Base-by-base conservation (phyloP, 2,329 filamentous ascomycete species). In the Mycosphaerella sp. region DNA sequence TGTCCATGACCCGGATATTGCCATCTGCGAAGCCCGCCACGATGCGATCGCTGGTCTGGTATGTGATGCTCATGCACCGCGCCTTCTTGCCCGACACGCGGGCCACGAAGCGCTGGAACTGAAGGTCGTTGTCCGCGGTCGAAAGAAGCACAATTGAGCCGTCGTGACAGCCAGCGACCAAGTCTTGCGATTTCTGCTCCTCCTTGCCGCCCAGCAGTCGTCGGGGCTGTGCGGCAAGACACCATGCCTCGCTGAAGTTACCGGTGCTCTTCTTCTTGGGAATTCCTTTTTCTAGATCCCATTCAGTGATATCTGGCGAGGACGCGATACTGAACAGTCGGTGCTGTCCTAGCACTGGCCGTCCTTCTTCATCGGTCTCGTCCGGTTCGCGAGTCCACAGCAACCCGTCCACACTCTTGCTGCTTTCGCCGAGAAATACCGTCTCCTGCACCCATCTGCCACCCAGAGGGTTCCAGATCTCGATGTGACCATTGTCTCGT, bases 171-270 rank as follows among this genome's bases (percentile, higher is more conserved):
- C 93, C 93, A 50, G 84, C 87, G 10, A 95, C 86, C 40, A 98
- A 78, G 67, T 88, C 86, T 70, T 74, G 75, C 48, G 69, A 67
- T 36, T 56, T 53, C 9, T 58, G 46, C 55, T 65, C 63, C 31
- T 64, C 63, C 5, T 63, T 49, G 4, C 50, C 46, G 12, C 45
- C 59, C 1, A 50, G 51, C 62, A 62, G 42, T 69, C 72, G 74
- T 60, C 77, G 76, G 2, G 92, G 93, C 72, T 96, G 92, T 11
- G 86, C 87, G 55, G 88, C 89, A 65, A 98, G 81, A 73, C 92
- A 97, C 93, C 93, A 98, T 58, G 97, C 92, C 67, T 96, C 91
- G 61, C 90, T 91, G 71, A 95, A 89, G 71, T 95, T 95, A 44
- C 92, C 93, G 65, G 87, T 90, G 14, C 89, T 89, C 70, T 95